A percentile compares a stretch with the other conserved stretches of the same genome.
These are phyloP conservation scores for Beauveria sp. DNA, from an alignment of 2,329 filamentous ascomycete species.

Conservation along the genomic window DNA sequence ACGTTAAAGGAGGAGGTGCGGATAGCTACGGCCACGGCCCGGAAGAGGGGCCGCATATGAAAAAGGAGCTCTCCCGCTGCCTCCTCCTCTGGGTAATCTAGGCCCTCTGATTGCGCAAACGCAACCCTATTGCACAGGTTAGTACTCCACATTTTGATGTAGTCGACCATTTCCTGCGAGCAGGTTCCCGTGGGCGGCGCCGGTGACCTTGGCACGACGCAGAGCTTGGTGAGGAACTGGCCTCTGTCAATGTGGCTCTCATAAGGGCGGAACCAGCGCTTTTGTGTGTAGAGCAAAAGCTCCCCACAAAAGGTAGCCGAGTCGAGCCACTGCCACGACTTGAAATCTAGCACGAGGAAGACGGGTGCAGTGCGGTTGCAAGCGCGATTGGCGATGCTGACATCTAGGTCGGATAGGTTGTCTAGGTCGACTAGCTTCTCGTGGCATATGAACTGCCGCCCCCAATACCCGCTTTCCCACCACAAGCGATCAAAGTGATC, in stretches of 20 bases:
- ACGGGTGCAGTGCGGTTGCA: constrained; percentile 2
- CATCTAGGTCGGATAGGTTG: neutral
- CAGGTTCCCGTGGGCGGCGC: neutral
- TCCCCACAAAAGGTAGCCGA: neutral
- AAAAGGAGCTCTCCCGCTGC: neutral
- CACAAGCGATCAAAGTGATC: neutral
- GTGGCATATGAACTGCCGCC: neutral
- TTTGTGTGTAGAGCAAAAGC: neutral
- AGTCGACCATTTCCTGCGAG: neutral
- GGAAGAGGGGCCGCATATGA: neutral
- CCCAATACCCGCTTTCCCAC: neutral
- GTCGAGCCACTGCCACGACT: neutral
- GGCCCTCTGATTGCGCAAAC: neutral
- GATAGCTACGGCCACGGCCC: neutral
- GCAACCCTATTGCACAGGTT: neutral
- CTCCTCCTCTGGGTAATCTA: neutral
- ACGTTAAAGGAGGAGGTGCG: neutral
- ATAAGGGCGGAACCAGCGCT: constrained; percentile 1
- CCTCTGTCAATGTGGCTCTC: neutral
- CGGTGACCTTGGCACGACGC: neutral
- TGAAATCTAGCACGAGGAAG: neutral
- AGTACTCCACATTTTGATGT: neutral
- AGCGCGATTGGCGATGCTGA: neutral
- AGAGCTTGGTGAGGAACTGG: neutral
- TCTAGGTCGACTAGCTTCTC: neutral